Base-by-base conservation (phyloP, 352 stramenopile species). In the Globisporangium rhizosaccharum region DNA sequence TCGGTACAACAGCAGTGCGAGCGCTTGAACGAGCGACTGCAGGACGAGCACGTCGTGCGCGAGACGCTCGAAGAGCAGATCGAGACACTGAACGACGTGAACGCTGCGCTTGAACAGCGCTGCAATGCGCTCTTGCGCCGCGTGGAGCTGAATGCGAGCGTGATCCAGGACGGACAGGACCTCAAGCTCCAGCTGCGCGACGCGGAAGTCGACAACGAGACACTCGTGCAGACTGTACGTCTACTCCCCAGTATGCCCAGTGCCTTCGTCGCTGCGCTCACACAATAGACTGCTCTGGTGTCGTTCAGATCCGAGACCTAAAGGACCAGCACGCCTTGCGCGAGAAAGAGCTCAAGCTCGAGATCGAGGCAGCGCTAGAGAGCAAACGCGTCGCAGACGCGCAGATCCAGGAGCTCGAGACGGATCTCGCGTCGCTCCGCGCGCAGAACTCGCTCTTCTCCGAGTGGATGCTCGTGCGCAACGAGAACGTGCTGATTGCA, bases 391-490 rank as follows among this genome's bases (percentile, higher is more conserved):
- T 70, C 14, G 42, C 85, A 1, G 67, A 81, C 23, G 64, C 72
- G 23, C 70, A 79, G 33, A 61, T 88, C 1, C 44, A 53, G 1
- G 82, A 90, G 39, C 61, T 91, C 17, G 66, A 90, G 46, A 63
- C 65, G n/a, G 85, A 94, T 33, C 57, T 90, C 12, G 61, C 62
- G 5, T 75, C 81, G 0, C 55, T 91, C 20, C 76, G 82, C 10
- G 65, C 75, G 11, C 78, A 90, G 53, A 90, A 88, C 53, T 75
- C 74, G 9, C 58, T 89, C 33, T 81, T 87, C 39, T 90, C 81
- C 20, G 80, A 92, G 59, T 92, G 79, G 75, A 87, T 90, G 84
- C 71, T 90, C 6, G 77, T 92, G 51, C 73, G 76, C 9, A 87
- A 78, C 56, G 77, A 83, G 33, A 88, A 90, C 36, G 52, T 68